Evolutionary conservation across 352 stramenopile species (phyloP), one percentile per base, ranked within the genome.

Genomic region (Phytophthora aleatoria): DNA sequence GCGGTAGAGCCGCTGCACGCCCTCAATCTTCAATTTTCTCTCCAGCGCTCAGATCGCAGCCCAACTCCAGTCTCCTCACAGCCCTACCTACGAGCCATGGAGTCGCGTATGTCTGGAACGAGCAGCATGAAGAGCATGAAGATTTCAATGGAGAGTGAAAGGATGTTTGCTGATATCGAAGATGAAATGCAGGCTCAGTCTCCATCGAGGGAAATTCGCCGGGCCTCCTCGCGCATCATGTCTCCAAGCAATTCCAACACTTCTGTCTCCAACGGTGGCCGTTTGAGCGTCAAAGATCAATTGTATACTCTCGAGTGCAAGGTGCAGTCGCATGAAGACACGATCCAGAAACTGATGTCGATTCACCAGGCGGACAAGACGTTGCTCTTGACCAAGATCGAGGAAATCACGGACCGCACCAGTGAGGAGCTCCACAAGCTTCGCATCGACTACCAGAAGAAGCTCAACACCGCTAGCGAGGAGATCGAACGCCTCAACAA

Each of bases 401-500:
- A 94, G 31, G 82, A 92, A 43, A 87, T 94, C 63, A 91, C 84
- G 2, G 81, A 94, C 59, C 84, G 83, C 61, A 88, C 87, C 56
- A 79, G 77, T 57, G 83, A 91, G 4, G 85, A 94, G 56, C 73
- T 94, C 33, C 76, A 91, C 66, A 89, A 90, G 60, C 67, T 92
- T 41, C 85, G 79, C 36, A 61, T 90, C 33, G 83, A 92, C 69
- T 90, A 91, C 74, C 81, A 92, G 48, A 92, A 92, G 69, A 88
- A 88, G 66, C 78, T 92, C 64, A 91, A 89, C 70, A 87, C 80
- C 1, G 85, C 85, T 10, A 90, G 82, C 43, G 83, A 94, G 12
- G 85, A 92, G 63, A 92, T 94, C 56, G 85, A 94, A 54, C 79
- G 85, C 26, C 74, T 94, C 56, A 92, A 90, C 71, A 94, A 92